phyloP scores from a whole-genome alignment of 108 stramenopile species.

The Cyclotella sp. region DNA sequence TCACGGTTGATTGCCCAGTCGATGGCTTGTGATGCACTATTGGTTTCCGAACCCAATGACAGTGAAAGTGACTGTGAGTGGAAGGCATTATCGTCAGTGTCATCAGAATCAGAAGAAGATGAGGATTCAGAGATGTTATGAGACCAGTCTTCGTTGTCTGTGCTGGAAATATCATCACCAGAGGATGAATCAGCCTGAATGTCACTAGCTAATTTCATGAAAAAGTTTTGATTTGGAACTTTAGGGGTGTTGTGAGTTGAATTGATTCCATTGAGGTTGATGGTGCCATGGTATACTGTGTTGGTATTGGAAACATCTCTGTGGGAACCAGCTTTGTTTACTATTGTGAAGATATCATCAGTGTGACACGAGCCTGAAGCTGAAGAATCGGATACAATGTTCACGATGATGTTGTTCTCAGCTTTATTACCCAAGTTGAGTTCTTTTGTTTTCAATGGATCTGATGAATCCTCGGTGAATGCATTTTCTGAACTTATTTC shows the following conservation, averaged over 20 bases:
- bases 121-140: constrained; percentile 8
- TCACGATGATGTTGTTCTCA: constrained; percentile 17
- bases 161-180: background rate
- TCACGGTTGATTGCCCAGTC: constrained; percentile 17
- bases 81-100: background rate
- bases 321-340: background rate
- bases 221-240: background rate
- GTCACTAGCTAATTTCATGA: background rate
- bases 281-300: background rate
- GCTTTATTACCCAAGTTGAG: background rate
- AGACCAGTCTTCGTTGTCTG: constrained; percentile 5
- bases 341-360: background rate
- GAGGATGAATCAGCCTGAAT: background rate
- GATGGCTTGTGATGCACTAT: constrained; percentile 18
- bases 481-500: constrained; percentile 19
- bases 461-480: constrained; percentile 3
- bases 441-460: background rate
- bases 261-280: background rate
- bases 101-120: background rate
- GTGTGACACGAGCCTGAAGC: constrained; percentile 5
- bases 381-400: constrained; percentile 26
- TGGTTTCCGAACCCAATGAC: constrained; percentile 10
- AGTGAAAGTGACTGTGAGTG: constrained; percentile 9
- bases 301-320: background rate
- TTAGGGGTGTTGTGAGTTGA: background rate